Conservation (phyloP, 1,284 basidiomycete species). For the Volvariella surrecta region DNA sequence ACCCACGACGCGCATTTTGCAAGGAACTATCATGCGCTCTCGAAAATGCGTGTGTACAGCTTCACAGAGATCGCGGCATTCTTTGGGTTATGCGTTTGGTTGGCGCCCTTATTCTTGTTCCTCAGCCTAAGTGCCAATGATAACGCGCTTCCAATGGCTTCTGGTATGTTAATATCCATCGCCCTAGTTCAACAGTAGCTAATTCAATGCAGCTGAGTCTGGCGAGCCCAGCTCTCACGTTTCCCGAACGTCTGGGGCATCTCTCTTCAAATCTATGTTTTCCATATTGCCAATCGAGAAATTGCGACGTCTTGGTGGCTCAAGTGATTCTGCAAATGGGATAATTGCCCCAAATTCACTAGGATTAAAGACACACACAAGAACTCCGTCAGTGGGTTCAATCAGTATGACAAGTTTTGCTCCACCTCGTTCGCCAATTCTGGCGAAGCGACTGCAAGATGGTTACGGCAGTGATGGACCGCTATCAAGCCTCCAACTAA, state of each 20-base stretch:
- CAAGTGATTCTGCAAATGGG: no score
- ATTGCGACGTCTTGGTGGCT: constrained; percentile 15
- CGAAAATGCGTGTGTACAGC: constrained; percentile 34
- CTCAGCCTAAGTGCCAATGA: constrained; percentile 92
- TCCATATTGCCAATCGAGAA: constrained; percentile 31
- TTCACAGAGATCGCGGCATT: constrained; percentile 90
- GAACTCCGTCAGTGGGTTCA: neutral
- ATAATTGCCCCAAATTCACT: no score
- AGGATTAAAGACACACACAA: neutral
- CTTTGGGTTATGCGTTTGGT: constrained; percentile 91
- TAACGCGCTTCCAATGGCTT: constrained; percentile 72
- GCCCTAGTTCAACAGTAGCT: no score
- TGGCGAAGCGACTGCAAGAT: no score
- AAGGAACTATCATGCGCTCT: constrained; percentile 25
- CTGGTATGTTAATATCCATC: constrained; percentile 24
- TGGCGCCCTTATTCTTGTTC: constrained; percentile 86
- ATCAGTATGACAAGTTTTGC: neutral
- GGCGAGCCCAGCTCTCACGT: constrained; percentile 24
- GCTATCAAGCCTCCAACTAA: no score
- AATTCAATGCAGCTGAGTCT: constrained; percentile 28
- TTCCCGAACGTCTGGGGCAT: constrained; percentile 27
- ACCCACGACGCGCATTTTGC: constrained; percentile 44
- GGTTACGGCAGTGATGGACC: no score
- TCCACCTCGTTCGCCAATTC: no score
- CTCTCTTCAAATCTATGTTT: constrained; percentile 60